Base-by-base conservation (phyloP, 345 rosid genomes). In the Combretum micranthum region DNA sequence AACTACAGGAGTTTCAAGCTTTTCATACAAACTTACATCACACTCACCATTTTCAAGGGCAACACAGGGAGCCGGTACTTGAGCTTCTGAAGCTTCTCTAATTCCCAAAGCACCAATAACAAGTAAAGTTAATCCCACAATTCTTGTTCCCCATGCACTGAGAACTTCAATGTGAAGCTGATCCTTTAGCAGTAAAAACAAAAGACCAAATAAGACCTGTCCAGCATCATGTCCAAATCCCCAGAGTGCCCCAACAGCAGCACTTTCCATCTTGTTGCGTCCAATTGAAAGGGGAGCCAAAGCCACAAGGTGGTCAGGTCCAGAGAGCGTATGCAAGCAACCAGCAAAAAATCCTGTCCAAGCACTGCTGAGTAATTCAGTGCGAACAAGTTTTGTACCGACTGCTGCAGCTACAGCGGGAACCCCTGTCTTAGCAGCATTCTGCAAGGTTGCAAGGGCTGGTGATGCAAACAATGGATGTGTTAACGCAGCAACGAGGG, bases 291-390 rank as follows among this genome's bases (percentile, higher is more conserved):
- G 84, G 12, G 99, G 99, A 57, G 99, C 96, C 73, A 93, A 65
- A 51, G 99, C 99, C 65, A 96, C 99, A 4, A 93, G 90, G 75
- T 93, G 99, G 52, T 93, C 97, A 0, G 97, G 97, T 25, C 99
- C 99, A 37, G 99, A 93, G 19, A 93, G 72, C 0, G 99, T 93
- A 61, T 93, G 96, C 56, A 90, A 69, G 61, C 97, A 93, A 58
- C 99, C 97, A 12, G 99, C 92, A 17, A 93, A 78, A 78, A 93
- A 93, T 46, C 99, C 99, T 9, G 97, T 83, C 96, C 97, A 90
- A 11, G 96, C 96, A 60, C 97, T 90, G 15, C 70, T 82, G 45
- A 93, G 45, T 53, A 86, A 70, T 43, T 83, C 96, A n/a, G 84
- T 67, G 14, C 60, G 72, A 56, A 88, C 39, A 13, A 85, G 71